Percentiles rank a stretch among this genome's conserved stretches.
phyloP scores from a whole-genome alignment of 805 yeast genomes.

The Yarrowia phangngaensis region DNA sequence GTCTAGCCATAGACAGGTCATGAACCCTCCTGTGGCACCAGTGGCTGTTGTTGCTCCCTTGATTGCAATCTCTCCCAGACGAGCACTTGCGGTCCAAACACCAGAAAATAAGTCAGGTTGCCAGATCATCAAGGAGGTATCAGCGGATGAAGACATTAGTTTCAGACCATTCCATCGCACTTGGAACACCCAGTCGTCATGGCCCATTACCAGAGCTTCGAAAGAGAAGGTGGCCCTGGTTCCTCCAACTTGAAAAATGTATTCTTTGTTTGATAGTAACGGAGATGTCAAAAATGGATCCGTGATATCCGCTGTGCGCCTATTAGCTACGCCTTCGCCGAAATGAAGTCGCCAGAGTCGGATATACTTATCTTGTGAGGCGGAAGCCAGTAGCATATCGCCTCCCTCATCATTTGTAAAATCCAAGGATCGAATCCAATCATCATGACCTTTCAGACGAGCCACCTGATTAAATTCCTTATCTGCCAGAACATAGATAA shows the following conservation, averaged over 20 bases:
- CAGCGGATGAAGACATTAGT: conserved; percentile 83
- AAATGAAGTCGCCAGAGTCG: conserved; percentile 72
- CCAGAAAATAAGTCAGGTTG: conserved; percentile 81
- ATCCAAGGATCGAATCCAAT: conserved; percentile 81
- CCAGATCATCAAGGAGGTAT: conserved; percentile 92
- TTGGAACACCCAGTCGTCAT: conserved; percentile 94
- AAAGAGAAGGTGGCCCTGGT: conserved; percentile 51
- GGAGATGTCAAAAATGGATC: conserved; percentile 29
- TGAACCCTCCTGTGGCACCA: conserved; percentile 80
- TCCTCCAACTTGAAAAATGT: conserved; percentile 46
- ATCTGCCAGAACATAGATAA: conserved; percentile 43
- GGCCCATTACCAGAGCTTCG: conserved; percentile 95
- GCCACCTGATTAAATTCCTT: conserved; percentile 45
- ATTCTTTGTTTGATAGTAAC: conserved; percentile 66
- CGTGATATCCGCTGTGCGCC: conserved; percentile 48
- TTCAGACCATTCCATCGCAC: conserved; percentile 66
- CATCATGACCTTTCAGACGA: conserved; percentile 83
- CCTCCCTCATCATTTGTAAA: conserved; percentile 45
- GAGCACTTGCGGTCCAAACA: conserved; percentile 75
- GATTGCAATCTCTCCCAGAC: conserved; percentile 88
- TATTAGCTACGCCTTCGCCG: conserved; percentile 33
- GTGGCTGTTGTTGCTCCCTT: conserved; percentile 99
- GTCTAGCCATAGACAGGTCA: conserved; percentile 67
- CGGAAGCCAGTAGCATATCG: conserved; percentile 71
- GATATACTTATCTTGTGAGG: conserved; percentile 89